phyloP scores from a whole-genome alignment of 495 filamentous ascomycete species.

The Trichoderma reesei region DNA sequence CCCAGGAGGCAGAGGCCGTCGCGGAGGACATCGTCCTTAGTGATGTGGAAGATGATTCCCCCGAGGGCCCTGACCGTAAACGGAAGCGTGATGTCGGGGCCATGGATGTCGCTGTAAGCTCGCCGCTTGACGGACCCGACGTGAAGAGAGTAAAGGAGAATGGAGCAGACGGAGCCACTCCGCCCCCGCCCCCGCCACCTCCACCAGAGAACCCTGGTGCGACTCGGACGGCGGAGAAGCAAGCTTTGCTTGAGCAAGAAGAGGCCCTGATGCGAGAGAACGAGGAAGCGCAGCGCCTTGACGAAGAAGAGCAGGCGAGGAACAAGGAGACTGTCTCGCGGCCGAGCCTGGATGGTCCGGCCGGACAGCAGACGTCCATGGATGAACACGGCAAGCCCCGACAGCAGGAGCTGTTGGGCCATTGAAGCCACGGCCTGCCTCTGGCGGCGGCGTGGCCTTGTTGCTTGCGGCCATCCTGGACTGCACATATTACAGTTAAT shows the following conservation, averaged over 20 bases:
- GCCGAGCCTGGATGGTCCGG: not conserved
- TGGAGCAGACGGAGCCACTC: slow-evolving; percentile 23
- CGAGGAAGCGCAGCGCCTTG: slow-evolving; percentile 32
- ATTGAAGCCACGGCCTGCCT: too few relatives aligned
- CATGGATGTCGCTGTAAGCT: slow-evolving; percentile 20
- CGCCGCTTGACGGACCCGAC: slow-evolving; percentile 33
- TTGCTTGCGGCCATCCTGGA: not conserved
- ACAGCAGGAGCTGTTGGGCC: not conserved
- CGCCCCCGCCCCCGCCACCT: slow-evolving; percentile 37
- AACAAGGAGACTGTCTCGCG: not conserved
- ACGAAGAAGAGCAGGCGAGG: slow-evolving; percentile 30
- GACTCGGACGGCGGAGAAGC: slow-evolving; percentile 21
- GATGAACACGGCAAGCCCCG: not conserved
- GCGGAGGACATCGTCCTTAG: slow-evolving; percentile 44
- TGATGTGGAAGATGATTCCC: slow-evolving; percentile 43
- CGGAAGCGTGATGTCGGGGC: slow-evolving; percentile 47
- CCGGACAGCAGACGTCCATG: slow-evolving; percentile 2
- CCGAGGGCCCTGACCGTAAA: slow-evolving; percentile 41
- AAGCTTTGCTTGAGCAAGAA: slow-evolving; percentile 34
- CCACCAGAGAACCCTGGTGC: slow-evolving; percentile 20
- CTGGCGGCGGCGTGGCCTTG: too few relatives aligned
- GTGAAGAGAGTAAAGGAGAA: slow-evolving; percentile 42
- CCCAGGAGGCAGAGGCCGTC: slow-evolving; percentile 11
- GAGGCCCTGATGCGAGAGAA: slow-evolving; percentile 27
- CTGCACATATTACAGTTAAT: slow-evolving; percentile 6